phyloP scores from a whole-genome alignment of 352 stramenopile species.

The Phytopythium litorale region DNA sequence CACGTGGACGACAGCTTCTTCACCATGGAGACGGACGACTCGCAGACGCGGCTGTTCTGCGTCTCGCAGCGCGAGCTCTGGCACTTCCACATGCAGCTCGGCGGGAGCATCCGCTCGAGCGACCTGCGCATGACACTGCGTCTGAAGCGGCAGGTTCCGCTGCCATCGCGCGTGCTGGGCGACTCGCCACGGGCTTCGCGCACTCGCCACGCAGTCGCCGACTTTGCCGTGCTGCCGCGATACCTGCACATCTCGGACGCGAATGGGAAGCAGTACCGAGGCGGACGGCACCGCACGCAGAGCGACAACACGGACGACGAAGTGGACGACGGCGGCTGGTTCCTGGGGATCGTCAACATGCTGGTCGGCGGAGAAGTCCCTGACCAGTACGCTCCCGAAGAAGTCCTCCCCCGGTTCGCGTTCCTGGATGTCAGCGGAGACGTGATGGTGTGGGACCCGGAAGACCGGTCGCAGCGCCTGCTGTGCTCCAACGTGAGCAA shows the following conservation, averaged over 20 bases:
- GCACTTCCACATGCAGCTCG: conserved; percentile 39
- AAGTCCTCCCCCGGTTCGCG: conserved; percentile 65
- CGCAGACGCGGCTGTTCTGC: conserved; percentile 48
- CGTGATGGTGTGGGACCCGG: conserved; percentile 77
- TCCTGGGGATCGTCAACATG: conserved; percentile 55
- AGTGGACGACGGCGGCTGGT: conserved; percentile 53
- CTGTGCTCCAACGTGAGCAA: conserved; percentile 69
- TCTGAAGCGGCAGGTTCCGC: conserved; percentile 39
- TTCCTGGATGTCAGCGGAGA: conserved; percentile 50
- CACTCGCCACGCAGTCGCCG: conserved; percentile 5
- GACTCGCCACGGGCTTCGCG: conserved; percentile 4
- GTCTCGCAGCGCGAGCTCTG: conserved; percentile 54
- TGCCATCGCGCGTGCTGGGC: conserved; percentile 34
- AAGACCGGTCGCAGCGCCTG: conserved; percentile 58
- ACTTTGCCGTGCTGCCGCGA: conserved; percentile 55
- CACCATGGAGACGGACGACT: conserved; percentile 56
- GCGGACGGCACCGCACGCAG: conserved; percentile 11
- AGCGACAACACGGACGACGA: conserved; percentile 35
- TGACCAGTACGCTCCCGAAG: conserved; percentile 62
- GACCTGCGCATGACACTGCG: conserved; percentile 34
- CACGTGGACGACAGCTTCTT: conserved; percentile 33
- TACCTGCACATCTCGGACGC: conserved; percentile 51
- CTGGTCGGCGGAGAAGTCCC: conserved; percentile 61
- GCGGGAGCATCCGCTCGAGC: conserved; percentile 38
- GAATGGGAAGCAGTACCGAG: conserved; percentile 21